These are phyloP conservation scores for Pythium brachiatum DNA, from an alignment of 352 stramenopile species.

Conservation along the genomic window DNA sequence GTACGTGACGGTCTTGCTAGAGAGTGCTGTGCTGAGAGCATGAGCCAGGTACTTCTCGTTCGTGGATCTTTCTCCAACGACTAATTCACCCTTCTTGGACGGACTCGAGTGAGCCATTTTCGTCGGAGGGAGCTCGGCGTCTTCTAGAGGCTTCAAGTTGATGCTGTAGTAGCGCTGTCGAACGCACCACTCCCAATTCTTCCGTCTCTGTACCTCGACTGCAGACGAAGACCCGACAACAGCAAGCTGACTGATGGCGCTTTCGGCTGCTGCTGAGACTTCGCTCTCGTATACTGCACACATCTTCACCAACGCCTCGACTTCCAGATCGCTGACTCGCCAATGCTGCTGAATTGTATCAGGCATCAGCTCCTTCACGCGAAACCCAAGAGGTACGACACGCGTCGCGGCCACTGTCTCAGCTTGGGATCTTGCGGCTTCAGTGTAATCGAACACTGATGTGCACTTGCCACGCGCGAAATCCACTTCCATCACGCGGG, in stretches of 20 bases:
- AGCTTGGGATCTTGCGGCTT: slow-evolving; percentile 27
- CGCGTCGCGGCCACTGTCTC: slow-evolving; percentile 17
- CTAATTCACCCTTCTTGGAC: background rate
- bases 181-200: slow-evolving; percentile 10
- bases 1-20: slow-evolving; percentile 31
- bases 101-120: background rate
- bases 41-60: slow-evolving; percentile 51
- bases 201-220: slow-evolving; percentile 9
- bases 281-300: slow-evolving; percentile 8
- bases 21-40: slow-evolving; percentile 38
- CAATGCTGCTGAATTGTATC: slow-evolving; percentile 45
- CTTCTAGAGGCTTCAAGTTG: slow-evolving; percentile 1
- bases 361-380: slow-evolving; percentile 41
- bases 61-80: background rate
- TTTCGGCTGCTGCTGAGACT: background rate
- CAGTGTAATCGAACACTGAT: slow-evolving; percentile 54
- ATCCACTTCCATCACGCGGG: slow-evolving; percentile 54
- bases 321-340: slow-evolving; percentile 1
- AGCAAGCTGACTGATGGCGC: background rate
- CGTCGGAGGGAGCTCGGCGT: background rate
- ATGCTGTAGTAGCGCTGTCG: slow-evolving; percentile 16
- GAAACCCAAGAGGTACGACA: slow-evolving; percentile 41
- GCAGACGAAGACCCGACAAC: background rate
- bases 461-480: slow-evolving; percentile 43
- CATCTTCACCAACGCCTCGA: slow-evolving; percentile 14